Percentiles rank a stretch among this genome's conserved stretches.
phyloP scores from a whole-genome alignment of 2,329 filamentous ascomycete genomes.

The Epichloe elymi region DNA sequence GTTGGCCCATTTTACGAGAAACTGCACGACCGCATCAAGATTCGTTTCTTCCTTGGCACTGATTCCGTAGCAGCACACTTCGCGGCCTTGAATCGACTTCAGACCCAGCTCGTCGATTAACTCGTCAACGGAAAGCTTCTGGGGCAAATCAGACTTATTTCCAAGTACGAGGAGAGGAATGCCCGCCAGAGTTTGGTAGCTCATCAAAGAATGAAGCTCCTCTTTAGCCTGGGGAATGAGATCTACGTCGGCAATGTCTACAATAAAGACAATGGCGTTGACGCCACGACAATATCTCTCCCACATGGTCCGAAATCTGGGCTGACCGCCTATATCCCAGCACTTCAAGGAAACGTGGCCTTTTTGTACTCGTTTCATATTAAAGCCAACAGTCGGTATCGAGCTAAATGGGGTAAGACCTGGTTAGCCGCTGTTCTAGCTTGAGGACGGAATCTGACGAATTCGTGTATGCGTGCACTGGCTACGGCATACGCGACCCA shows the following conservation, averaged over 20 bases:
- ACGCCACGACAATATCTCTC: constrained; percentile 96
- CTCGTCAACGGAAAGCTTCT: constrained; percentile 86
- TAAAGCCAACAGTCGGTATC: constrained; percentile 96
- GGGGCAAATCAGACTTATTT: constrained; percentile 92
- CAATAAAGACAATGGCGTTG: constrained; percentile 96
- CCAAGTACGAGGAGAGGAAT: constrained; percentile 90
- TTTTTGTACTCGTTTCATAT: constrained; percentile 96
- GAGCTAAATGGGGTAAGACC: constrained; percentile 47
- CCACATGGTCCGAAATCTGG: constrained; percentile 97
- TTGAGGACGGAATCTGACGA: not conserved
- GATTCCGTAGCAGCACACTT: constrained; percentile 97
- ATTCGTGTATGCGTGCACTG: not conserved
- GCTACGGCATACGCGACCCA: not conserved
- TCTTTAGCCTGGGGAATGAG: constrained; percentile 77
- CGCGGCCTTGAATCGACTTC: constrained; percentile 76
- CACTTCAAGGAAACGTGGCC: constrained; percentile 98
- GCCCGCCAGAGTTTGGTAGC: constrained; percentile 69
- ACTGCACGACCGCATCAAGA: constrained; percentile 89
- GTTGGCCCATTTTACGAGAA: constrained; percentile 81
- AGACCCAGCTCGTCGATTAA: constrained; percentile 87
- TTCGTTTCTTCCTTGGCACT: constrained; percentile 99
- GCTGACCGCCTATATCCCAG: constrained; percentile 96
- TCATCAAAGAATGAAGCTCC: constrained; percentile 80
- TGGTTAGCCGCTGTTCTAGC: not conserved
- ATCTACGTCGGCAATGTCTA: constrained; percentile 80